phyloP scores from a whole-genome alignment of 1,139 yeast genomes.

The Sporopachydermia cereana region DNA sequence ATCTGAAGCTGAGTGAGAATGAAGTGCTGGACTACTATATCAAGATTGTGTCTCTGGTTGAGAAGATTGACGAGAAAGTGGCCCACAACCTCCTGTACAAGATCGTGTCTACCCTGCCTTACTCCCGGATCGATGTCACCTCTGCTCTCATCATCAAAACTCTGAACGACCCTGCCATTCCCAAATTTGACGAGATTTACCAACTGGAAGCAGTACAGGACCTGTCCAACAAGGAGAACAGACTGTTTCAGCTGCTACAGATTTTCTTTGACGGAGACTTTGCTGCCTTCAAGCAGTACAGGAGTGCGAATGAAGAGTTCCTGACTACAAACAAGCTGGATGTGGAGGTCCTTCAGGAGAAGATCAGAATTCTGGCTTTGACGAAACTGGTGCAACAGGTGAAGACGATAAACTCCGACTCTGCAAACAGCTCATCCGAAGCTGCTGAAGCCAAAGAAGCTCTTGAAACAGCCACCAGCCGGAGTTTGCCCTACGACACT shows the following conservation, averaged over 20 bases:
- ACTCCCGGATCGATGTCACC: neutral
- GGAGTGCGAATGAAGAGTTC: conserved; percentile 11
- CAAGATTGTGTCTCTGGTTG: conserved; percentile 1
- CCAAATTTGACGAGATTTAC: conserved; percentile 22
- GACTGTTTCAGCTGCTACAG: conserved; percentile 20
- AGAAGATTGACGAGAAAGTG: neutral
- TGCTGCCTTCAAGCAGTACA: conserved; percentile 16
- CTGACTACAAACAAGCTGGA: conserved; percentile 15
- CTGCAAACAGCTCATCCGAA: conserved; percentile 10
- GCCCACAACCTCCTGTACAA: conserved; percentile 5
- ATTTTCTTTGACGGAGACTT: conserved; percentile 24
- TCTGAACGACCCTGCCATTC: neutral
- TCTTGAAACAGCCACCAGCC: conserved; percentile 14
- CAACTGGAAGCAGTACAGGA: conserved; percentile 22
- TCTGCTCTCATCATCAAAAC: neutral
- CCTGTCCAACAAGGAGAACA: conserved; percentile 15
- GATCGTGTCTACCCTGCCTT: conserved; percentile 3
- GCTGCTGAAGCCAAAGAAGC: neutral
- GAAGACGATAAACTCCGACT: conserved; percentile 1
- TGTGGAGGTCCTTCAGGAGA: conserved; percentile 17
- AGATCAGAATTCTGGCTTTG: conserved; percentile 20
- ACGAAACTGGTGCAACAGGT: conserved; percentile 10
- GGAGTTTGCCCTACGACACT: conserved; percentile 22
- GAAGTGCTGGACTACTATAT: conserved; percentile 1
- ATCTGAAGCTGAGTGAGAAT: neutral